Base-by-base conservation (phyloP, 2,329 filamentous ascomycete genomes). In the Fusarium brachygibbosum region DNA sequence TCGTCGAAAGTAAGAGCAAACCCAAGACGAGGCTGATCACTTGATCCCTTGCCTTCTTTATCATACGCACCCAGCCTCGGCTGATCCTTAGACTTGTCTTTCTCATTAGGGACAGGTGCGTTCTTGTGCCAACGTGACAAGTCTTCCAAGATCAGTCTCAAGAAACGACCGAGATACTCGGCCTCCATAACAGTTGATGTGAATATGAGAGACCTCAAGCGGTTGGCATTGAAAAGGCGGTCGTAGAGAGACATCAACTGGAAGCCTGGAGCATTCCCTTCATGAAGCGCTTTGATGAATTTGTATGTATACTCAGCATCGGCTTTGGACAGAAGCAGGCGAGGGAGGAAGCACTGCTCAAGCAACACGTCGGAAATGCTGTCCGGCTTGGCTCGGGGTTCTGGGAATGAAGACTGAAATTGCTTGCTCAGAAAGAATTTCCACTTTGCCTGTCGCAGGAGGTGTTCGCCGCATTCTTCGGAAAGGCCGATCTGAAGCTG, bases 341-440 rank as follows among this genome's bases (percentile, higher is more conserved):
- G 91, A 12, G 96, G 96, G n/a, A 98, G 80, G 70, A 99, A 90
- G 77, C 96, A 99, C 73, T 97, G 91, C 79, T 98, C 94, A 12
- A 99, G 86, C 19, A 99, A 82, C 5, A 88, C 86, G 72, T 94
- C 89, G 53, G 95, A 92, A 6, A 97, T 84, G 10, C 83, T 83
- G 60, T 91, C 89, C 38, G 86, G 82, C 73, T 90, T 91, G 23
- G 86, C 82, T 63, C 87, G 85, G 68, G 89, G 85, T 12, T 87
- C 85, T 6, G 86, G 86, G 77, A 98, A 98, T 89, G 94, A 98
- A 57, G 86, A 81, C 69, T 89, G 84, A 76, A 94, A 94, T 74
- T 95, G 92, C 68, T 90, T 90, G 54, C 88, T 88, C 45, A 98
- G 81, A 69, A 92, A 88, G 52, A 88, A 83, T 71, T 90, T 89